phyloP scores from a whole-genome alignment of 1,139 yeast genomes.

The Geotrichum phurueaensis region DNA sequence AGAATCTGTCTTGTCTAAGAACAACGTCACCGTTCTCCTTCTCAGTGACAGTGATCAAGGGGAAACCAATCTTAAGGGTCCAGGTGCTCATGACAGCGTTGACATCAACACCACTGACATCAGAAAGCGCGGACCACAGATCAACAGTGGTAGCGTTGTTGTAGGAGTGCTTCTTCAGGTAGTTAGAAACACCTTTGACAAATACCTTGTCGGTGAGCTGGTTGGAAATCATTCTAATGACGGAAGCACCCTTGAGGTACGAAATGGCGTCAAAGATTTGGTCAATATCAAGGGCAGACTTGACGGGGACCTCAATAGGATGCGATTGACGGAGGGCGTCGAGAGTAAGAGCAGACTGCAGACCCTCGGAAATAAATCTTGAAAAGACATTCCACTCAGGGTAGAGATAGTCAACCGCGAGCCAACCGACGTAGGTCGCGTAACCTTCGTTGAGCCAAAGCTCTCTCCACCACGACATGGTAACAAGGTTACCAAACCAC shows the following conservation, averaged over 20 bases:
- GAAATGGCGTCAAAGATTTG: conserved; percentile 86
- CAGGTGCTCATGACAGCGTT: conserved; percentile 68
- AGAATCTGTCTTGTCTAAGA: conserved; percentile 40
- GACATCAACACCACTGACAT: conserved; percentile 71
- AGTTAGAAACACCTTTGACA: conserved; percentile 69
- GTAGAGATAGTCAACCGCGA: conserved; percentile 65
- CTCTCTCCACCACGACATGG: conserved; percentile 96
- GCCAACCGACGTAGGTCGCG: conserved; percentile 88
- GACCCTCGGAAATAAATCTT: conserved; percentile 58
- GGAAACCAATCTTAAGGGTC: conserved; percentile 81
- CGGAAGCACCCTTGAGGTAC: conserved; percentile 75
- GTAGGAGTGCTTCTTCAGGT: conserved; percentile 64
- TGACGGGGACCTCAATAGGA: conserved; percentile 81
- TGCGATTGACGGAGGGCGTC: conserved; percentile 78
- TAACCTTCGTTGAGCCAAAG: conserved; percentile 89
- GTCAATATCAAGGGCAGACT: conserved; percentile 73
- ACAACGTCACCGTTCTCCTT: conserved; percentile 22
- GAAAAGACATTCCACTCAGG: conserved; percentile 90
- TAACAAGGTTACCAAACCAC: conserved; percentile 88
- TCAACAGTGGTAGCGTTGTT: conserved; percentile 75
- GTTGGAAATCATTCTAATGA: conserved; percentile 69
- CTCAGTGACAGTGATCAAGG: conserved; percentile 58
- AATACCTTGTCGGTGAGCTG: conserved; percentile 71
- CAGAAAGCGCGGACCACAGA: conserved; percentile 70
- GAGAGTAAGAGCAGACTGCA: conserved; percentile 63